Base-by-base conservation (phyloP, 2,329 filamentous ascomycete species). In the Fusarium mundagurra region DNA sequence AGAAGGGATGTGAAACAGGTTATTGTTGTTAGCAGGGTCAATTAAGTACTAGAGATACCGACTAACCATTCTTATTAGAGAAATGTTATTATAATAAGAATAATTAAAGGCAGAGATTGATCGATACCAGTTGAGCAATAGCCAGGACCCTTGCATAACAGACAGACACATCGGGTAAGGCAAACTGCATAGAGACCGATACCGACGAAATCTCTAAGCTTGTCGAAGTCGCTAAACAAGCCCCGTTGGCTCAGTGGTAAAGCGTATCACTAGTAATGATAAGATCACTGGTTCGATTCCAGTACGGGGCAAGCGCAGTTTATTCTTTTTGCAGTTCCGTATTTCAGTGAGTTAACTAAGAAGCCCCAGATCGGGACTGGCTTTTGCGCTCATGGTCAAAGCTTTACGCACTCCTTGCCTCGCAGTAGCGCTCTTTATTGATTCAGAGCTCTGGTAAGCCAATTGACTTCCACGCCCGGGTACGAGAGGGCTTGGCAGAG, bases 241-340 rank as follows among this genome's bases (percentile, higher is more conserved):
- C 50, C 50, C 50, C 50, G 50, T 53, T 53, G 50, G 50, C 50
- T 53, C 50, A 53, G 50, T 53, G 50, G 50, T 53, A 53, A 53
- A 53, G 50, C 50, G 50, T 53, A 53, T 53, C 50, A 53, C 50
- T 53, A 53, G 50, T 53, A 53, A 53, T 53, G 50, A 53, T 53
- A 53, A 53, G 50, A 53, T 53, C 50, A 53, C 48, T 53, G 50
- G 50, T 53, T 53, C 50, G 50, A 36, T 53, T 53, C 50, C 50
- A 53, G 50, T 53, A 53, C 50, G 50, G 50, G 50, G 50, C 50
- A 53, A 34, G 47, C 29, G 22, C 5, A 12, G 0, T 5, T 0
- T 7, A 0, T 33, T 8, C 22, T 50, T 53, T 53, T 53, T 53
- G 31, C n/a, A 16, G 8, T 11, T 24, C 10, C 3, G 3, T 3